A percentile compares a stretch with the other conserved stretches of the same genome.
Conservation (phyloP, 345 rosid species). For the Melaleuca alternifolia region DNA sequence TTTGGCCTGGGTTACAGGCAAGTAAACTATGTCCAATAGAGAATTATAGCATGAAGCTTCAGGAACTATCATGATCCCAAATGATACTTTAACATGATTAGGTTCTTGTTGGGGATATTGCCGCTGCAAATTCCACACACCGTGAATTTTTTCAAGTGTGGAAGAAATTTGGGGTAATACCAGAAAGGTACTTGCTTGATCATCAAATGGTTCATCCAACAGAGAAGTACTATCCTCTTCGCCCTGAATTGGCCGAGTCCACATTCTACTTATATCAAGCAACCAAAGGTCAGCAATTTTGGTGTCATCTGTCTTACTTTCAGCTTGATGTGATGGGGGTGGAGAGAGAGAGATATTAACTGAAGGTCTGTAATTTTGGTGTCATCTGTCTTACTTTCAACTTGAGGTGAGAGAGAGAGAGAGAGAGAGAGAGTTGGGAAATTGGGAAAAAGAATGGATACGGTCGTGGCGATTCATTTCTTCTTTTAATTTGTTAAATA, state of each 20-base stretch:
- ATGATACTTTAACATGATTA: slow-evolving; percentile 6
- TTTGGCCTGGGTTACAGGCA: slow-evolving; percentile 99
- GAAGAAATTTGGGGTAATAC: slow-evolving; percentile 84
- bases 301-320: neutral
- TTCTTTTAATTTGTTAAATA: neutral
- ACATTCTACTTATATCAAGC: slow-evolving; percentile 97
- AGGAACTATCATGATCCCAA: neutral
- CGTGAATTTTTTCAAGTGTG: slow-evolving; percentile 81
- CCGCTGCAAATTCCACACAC: slow-evolving; percentile 87
- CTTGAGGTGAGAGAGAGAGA: fast-evolving
- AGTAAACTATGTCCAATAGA: slow-evolving; percentile 6
- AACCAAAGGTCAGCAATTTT: slow-evolving; percentile 57
- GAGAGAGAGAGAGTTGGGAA: neutral
- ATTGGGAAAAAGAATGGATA: no score
- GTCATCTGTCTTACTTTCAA: no score
- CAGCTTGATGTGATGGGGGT: neutral
- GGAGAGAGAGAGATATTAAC: neutral
- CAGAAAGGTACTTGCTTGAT: slow-evolving; percentile 91
- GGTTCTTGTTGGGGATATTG: slow-evolving; percentile 93
- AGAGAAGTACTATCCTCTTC: slow-evolving; percentile 89
- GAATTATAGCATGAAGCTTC: neutral
- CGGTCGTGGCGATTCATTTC: neutral
- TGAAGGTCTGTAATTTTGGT: fast-evolving
- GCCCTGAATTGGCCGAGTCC: slow-evolving; percentile 94
- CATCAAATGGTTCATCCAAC: slow-evolving; percentile 87